Percentiles rank a stretch among this genome's conserved stretches.
These are phyloP conservation scores for Fraxinus nigra DNA, from an alignment of 305 asterid species.

Conservation along the genomic window DNA sequence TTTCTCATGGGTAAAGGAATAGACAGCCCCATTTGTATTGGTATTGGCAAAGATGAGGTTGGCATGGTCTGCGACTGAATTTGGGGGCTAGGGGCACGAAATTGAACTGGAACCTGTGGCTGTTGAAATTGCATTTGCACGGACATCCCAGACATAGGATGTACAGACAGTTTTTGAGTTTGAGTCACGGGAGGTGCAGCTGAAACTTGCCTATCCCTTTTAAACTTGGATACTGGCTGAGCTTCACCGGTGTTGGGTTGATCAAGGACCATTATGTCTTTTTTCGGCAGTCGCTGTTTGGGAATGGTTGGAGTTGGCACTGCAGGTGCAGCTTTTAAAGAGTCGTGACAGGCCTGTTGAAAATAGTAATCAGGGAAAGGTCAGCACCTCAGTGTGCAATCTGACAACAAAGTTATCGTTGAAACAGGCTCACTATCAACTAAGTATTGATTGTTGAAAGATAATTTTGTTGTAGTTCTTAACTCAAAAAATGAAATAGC, in stretches of 20 bases:
- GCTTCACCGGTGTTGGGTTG: conserved; percentile 51
- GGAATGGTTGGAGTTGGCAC: conserved; percentile 49
- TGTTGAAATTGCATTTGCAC: conserved; percentile 54
- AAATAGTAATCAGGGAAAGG: background rate
- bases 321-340: conserved; percentile 37
- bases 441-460: background rate
- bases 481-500: background rate
- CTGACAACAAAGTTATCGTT: background rate
- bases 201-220: conserved; percentile 55
- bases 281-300: conserved; percentile 57
- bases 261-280: conserved; percentile 44
- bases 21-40: conserved; percentile 40
- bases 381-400: background rate
- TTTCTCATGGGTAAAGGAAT: conserved; percentile 59
- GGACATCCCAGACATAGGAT: conserved; percentile 46
- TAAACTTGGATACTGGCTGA: conserved; percentile 43
- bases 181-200: conserved; percentile 34
- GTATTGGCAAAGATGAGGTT: conserved; percentile 36
- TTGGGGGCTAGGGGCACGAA: conserved; percentile 69
- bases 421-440: background rate
- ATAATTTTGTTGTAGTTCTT: background rate
- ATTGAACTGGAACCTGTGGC: conserved; percentile 56
- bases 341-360: conserved; percentile 54
- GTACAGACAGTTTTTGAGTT: conserved; percentile 53
- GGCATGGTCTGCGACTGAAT: conserved; percentile 56